These are phyloP conservation scores for Phialophora verrucosa DNA, from an alignment of 2,329 filamentous ascomycete genomes.

Conservation along the genomic window DNA sequence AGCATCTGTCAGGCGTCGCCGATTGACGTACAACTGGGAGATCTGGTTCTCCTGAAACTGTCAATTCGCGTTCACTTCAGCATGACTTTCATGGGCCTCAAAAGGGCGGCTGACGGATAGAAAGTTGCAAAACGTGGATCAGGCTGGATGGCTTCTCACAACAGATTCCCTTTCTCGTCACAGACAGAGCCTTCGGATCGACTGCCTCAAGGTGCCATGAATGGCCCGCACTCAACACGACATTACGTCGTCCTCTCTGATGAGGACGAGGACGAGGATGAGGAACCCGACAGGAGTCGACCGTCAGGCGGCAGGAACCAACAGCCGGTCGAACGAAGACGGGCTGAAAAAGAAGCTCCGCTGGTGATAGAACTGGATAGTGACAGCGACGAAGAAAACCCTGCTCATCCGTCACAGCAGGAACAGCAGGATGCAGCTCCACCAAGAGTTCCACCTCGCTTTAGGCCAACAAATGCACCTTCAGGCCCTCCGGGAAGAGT, in stretches of 20 bases:
- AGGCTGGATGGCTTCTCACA: not conserved
- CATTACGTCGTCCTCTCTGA: not conserved
- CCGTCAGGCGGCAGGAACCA: not conserved
- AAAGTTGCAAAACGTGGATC: not conserved
- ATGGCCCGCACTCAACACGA: not conserved
- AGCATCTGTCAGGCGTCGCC: too few species aligned
- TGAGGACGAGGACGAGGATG: not conserved
- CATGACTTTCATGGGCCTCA: not conserved
- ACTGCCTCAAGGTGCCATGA: not conserved
- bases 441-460: not conserved
- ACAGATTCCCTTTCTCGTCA: not conserved
- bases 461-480: not conserved
- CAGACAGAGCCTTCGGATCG: not conserved
- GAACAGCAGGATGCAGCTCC: not conserved
- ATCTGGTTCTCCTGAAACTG: too few species aligned
- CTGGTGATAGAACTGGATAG: not conserved
- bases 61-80: not conserved
- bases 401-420: not conserved
- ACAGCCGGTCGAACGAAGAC: not conserved
- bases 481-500: not conserved
- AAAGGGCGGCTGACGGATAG: not conserved
- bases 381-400: conserved; percentile 2
- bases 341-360: not conserved
- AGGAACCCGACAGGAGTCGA: not conserved
- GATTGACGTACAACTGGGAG: too few species aligned